Base-by-base conservation (phyloP, 2,329 filamentous ascomycete species). In the Penicillium frequentans region DNA sequence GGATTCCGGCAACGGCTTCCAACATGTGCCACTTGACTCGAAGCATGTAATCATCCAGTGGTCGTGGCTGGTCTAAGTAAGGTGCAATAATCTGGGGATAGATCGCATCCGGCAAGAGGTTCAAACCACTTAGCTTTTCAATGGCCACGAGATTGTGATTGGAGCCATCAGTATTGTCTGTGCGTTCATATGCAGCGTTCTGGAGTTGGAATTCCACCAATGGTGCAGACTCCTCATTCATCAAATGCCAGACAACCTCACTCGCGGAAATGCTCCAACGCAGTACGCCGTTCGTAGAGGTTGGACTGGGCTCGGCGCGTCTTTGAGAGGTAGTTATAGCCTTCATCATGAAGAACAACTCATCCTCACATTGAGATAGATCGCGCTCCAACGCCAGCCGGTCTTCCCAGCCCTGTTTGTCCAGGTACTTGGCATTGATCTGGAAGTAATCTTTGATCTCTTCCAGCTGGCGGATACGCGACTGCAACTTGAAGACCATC, bases 271-370 rank as follows among this genome's bases (percentile, higher is more conserved):
- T 91, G 71, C 91, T 95, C 90, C 93, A 97, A 66, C 91, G 88
- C 53, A 99, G 75, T 42, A 97, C 80, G 6, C 92, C 92, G 58
- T 86, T 93, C 55, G 87, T 89, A 61, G 91, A 85, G 7, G 86
- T 85, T 49, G 86, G 81, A 37, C 76, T 75, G 47, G 84, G 84
- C 58, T 89, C 86, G 61, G 86, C 87, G 71, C 93, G 95, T 58
- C 92, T 84, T 75, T 99, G 95, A 5, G 93, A 96, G 3, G 92
- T 96, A 1, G 95, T 99, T 71, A 99, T 99, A 39, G 95, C 96
- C 69, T 99, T 98, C 95, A 99, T 98, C 81, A 99, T 90, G 78
- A 99, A 99, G 82, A 99, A 99, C 9, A 99, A 78, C 74, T 99
- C 96, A 68, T 99, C 95, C 73, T 98, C 95, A 68, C 91, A 97